phyloP scores from a whole-genome alignment of 352 stramenopile species.

The Aphanomyces stellatus region DNA sequence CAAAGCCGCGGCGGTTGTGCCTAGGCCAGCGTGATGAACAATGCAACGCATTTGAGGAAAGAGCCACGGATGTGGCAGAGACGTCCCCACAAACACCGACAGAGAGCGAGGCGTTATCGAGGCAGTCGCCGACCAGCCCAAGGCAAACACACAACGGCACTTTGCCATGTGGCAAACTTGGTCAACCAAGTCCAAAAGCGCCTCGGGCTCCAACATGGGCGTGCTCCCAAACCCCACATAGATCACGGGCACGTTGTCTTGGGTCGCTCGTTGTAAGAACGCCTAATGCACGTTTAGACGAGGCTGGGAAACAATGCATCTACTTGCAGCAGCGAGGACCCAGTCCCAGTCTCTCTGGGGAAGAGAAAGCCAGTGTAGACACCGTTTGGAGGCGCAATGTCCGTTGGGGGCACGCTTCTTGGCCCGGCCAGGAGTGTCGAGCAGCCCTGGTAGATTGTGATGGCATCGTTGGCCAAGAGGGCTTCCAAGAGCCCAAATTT shows the following conservation, averaged over 20 bases:
- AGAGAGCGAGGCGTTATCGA: not conserved
- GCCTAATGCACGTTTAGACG: not conserved
- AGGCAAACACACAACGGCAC: not conserved
- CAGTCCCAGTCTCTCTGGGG: not conserved
- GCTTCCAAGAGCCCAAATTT: not conserved
- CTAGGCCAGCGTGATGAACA: constrained; percentile 9
- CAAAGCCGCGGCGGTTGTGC: not conserved
- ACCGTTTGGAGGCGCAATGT: not conserved
- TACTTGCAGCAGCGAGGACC: not conserved
- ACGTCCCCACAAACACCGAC: not conserved
- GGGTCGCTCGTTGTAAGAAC: not conserved
- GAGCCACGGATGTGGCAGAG: not conserved
- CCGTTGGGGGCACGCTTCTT: not conserved
- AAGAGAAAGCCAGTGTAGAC: constrained; percentile 4
- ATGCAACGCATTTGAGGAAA: constrained; percentile 14
- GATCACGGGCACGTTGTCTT: constrained; percentile 8
- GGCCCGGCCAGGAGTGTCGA: constrained; percentile 3
- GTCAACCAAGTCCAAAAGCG: not conserved
- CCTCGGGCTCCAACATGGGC: not conserved
- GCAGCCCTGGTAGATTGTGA: not conserved
- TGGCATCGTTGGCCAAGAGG: constrained; percentile 3
- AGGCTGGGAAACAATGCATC: not conserved
- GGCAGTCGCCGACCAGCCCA: not conserved
- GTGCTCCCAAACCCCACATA: constrained; percentile 18
- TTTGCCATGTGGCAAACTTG: not conserved